A percentile compares a stretch with the other conserved stretches of the same genome.
phyloP scores from a whole-genome alignment of 176 grass and related monocot genomes.

The Metroxylon sagu region DNA sequence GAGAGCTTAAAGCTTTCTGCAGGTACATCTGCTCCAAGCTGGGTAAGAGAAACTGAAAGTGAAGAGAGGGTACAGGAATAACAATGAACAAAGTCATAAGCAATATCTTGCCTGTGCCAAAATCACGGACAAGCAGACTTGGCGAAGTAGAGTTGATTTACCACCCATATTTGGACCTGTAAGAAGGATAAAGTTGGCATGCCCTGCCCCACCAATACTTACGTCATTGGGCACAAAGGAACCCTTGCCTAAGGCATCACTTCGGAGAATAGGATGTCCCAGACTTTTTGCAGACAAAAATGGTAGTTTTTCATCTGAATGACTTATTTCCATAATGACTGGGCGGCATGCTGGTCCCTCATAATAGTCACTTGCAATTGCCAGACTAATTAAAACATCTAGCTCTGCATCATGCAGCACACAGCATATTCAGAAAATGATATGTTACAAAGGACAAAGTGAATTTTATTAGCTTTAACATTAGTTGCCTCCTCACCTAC shows the following conservation, averaged over 20 bases:
- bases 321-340: conserved; percentile 50
- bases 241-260: conserved; percentile 66
- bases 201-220: conserved; percentile 51
- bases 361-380: conserved; percentile 78
- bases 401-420: conserved; percentile 48
- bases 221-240: conserved; percentile 85
- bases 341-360: conserved; percentile 76
- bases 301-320: conserved; percentile 34
- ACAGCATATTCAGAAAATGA: background rate
- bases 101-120: conserved; percentile 62
- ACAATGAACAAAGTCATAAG: conserved; percentile 14
- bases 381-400: conserved; percentile 81
- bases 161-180: conserved; percentile 99
- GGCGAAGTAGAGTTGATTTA: conserved; percentile 95
- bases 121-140: conserved; percentile 85
- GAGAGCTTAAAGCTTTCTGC: conserved; percentile 77
- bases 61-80: conserved; percentile 6
- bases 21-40: conserved; percentile 94
- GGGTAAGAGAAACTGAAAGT: conserved; percentile 22
- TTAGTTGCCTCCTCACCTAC: too few relatives aligned
- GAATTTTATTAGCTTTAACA: too few relatives aligned
- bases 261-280: conserved; percentile 75
- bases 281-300: conserved; percentile 68
- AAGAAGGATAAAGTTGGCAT: conserved; percentile 72
- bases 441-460: too few relatives aligned